Percentiles rank a stretch among this genome's conserved stretches.
Evolutionary conservation across 192 early-diverging fungal species (phyloP).

Genomic region (Coemansia sp.): DNA sequence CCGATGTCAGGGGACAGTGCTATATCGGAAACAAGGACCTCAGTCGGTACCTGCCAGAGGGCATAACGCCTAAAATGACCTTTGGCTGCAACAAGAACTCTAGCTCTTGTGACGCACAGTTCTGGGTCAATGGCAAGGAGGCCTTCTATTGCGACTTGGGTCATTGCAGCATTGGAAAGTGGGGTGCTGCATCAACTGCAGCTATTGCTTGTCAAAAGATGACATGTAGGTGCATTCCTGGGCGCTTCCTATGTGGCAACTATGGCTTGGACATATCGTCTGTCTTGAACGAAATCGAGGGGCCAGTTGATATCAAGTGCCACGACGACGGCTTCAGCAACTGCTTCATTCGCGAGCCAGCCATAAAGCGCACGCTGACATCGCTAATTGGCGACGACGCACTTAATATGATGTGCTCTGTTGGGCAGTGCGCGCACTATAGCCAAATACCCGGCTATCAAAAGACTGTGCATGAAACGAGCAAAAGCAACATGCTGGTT

Average conservation of each 20-base stretch:
- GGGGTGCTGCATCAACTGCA: constrained; percentile 48
- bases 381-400: constrained; percentile 81
- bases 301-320: constrained; percentile 77
- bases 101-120: constrained; percentile 74
- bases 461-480: constrained; percentile 20
- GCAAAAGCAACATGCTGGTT: constrained; percentile 39
- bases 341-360: constrained; percentile 66
- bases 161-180: constrained; percentile 65
- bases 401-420: constrained; percentile 76
- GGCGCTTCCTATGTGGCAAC: constrained; percentile 84
- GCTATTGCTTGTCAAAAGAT: constrained; percentile 74
- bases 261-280: constrained; percentile 82
- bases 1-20: constrained; percentile 73
- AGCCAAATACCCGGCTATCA: constrained; percentile 82
- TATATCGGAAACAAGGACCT: constrained; percentile 70
- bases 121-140: constrained; percentile 86
- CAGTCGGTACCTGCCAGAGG: constrained; percentile 54
- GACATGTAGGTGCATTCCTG: constrained; percentile 79
- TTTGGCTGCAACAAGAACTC: constrained; percentile 67
- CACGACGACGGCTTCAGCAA: constrained; percentile 79
- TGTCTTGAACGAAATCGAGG: constrained; percentile 77
- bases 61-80: constrained; percentile 78
- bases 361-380: constrained; percentile 37
- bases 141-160: constrained; percentile 90
- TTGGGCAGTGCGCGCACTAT: constrained; percentile 89